phyloP scores from a whole-genome alignment of 108 stramenopile genomes.

The Cyclotella atomus region DNA sequence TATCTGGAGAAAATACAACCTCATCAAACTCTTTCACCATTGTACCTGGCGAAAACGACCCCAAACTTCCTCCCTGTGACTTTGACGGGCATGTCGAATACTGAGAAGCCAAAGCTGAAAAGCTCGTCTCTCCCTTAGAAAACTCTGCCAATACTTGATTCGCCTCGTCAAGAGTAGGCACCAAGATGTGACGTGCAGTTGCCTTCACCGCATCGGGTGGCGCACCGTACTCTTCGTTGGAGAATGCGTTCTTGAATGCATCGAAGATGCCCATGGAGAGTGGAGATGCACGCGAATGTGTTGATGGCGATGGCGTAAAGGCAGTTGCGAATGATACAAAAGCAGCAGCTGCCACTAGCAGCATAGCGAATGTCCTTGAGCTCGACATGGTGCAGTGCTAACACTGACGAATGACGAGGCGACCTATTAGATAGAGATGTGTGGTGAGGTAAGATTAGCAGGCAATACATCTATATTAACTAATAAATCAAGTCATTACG shows the following conservation, averaged over 20 bases:
- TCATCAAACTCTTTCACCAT: conserved; percentile 87
- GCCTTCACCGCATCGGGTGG: conserved; percentile 80
- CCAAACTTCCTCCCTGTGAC: conserved; percentile 68
- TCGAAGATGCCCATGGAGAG: conserved; percentile 70
- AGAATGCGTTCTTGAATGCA: conserved; percentile 57
- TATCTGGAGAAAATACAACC: conserved; percentile 71
- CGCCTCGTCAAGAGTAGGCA: conserved; percentile 57
- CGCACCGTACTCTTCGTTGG: conserved; percentile 66
- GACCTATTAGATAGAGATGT: no score
- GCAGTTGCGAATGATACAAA: conserved; percentile 7
- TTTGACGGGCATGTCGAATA: conserved; percentile 77
- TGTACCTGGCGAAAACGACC: conserved; percentile 72
- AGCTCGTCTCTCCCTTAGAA: conserved; percentile 50
- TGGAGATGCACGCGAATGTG: neutral
- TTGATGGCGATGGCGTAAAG: conserved; percentile 16
- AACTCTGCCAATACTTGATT: conserved; percentile 59
- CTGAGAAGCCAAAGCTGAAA: conserved; percentile 53
- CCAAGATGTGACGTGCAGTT: conserved; percentile 81
- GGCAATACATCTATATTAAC: no score
- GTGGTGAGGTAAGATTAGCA: no score
- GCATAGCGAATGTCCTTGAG: conserved; percentile 5
- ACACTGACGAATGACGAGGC: no score
- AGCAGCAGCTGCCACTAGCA: conserved; percentile 12
- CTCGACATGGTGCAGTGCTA: neutral
- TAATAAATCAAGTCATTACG: no score